Evolutionary conservation across 352 stramenopile genomes (phyloP).

Genomic region (Phytophthora sojae): DNA sequence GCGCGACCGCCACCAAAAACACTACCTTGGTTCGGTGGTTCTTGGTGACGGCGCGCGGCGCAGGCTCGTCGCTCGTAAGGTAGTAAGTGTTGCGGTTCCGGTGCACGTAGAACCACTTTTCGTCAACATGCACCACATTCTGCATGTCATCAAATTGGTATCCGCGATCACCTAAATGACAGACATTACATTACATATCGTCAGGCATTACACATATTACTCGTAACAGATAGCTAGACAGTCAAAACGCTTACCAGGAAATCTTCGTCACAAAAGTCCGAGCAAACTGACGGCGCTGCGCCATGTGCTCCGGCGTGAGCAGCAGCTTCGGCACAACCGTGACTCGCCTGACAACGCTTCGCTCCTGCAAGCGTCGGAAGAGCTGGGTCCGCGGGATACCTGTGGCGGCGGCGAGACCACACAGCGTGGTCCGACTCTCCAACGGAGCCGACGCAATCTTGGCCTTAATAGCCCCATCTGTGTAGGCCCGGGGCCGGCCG

Average conservation of each 20-base stretch:
- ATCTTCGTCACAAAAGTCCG: neutral
- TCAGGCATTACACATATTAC: neutral
- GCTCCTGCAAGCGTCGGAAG: neutral
- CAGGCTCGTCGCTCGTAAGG: neutral
- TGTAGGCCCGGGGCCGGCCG: neutral
- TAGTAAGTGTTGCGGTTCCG: neutral
- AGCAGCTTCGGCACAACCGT: neutral
- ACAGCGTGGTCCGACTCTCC: too few species aligned
- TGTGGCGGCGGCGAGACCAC: too few species aligned
- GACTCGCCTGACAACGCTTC: neutral
- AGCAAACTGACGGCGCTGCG: neutral
- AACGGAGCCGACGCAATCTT: neutral
- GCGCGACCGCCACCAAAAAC: too few species aligned
- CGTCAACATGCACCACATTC: neutral
- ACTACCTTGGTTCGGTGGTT: too few species aligned
- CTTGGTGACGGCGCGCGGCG: too few species aligned
- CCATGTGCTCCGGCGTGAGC: neutral
- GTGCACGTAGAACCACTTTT: neutral
- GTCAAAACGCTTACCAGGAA: neutral
- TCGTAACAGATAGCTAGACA: neutral
- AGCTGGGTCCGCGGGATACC: too few species aligned
- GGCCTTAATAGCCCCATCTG: neutral
- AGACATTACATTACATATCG: too few species aligned
- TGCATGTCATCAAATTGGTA: neutral
- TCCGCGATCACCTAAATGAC: too few species aligned